Evolutionary conservation across 305 asterid species (phyloP), one percentile per base, ranked within the genome.

Genomic region (Fraxinus xanthoxyloides): DNA sequence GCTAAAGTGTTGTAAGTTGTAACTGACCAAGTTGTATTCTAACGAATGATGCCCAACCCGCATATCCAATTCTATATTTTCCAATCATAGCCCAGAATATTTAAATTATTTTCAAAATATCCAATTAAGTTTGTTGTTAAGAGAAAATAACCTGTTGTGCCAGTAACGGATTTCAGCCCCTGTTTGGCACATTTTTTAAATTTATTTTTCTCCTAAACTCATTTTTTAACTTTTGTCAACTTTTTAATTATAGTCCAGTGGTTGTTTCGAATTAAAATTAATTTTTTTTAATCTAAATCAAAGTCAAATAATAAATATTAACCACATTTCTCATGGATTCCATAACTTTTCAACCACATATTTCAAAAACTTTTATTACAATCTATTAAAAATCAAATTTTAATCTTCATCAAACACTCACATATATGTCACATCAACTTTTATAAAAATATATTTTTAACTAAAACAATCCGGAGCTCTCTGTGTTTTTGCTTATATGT

Each of bases 11-110:
- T 74, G 70, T 74, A 81, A 74, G n/a, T 23, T 72, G 72, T 75
- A 81, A 67, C 85, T 67, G 81, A 81, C 76, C 73, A 63, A 74
- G 77, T 34, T 51, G 63, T 56, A 7, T n/a, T 56, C 51, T 9
- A 36, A 78, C 76, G 48, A 46, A 73, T 24, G 40, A 81, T 77
- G 38, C 77, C 65, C 7, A 46, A 6, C 28, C 67, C 67, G 7
- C 43, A 31, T 69, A 69, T 28, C 36, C 23, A 46, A 15, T 36
- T 77, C 77, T 73, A 36, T 26, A 43, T 70, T 46, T 43, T 30
- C 30, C 0, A 46, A 43, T 7, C 63, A 23, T 19, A 73, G n/a
- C 19, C 36, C 81, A 48, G 19, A 36, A 13, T 51, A 28, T 28
- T 30, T 13, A n/a, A 69, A 69, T 69, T 69, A 26, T 28, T 69